Percentiles rank a stretch among this genome's conserved stretches.
These are phyloP conservation scores for Aquilaria malaccensis DNA, from an alignment of 345 rosid species.

Conservation along the genomic window DNA sequence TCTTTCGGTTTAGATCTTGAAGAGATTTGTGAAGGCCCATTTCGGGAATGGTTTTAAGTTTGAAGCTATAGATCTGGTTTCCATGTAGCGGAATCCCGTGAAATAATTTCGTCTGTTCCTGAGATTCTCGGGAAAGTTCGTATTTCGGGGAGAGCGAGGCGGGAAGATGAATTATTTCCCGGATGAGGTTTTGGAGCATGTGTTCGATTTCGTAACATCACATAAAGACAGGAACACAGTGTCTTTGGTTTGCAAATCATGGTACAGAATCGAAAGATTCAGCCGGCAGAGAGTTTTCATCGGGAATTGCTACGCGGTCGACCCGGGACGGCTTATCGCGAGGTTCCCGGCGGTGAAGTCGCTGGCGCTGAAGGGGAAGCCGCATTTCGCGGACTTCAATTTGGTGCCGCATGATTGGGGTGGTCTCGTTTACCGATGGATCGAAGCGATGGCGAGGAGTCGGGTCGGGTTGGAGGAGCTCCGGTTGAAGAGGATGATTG, in stretches of 20 bases:
- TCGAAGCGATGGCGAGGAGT: slow-evolving; percentile 49
- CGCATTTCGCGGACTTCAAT: slow-evolving; percentile 91
- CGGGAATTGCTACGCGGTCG: slow-evolving; percentile 79
- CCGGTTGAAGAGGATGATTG: slow-evolving; percentile 84
- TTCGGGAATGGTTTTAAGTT: background rate
- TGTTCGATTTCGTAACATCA: slow-evolving; percentile 53
- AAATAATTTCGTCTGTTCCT: background rate
- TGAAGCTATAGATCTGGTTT: slow-evolving; percentile 11
- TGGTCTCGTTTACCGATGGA: slow-evolving; percentile 63
- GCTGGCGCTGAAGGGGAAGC: slow-evolving; percentile 70
- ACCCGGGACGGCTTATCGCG: slow-evolving; percentile 52
- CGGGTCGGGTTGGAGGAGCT: slow-evolving; percentile 73
- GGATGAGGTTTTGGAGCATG: slow-evolving; percentile 78
- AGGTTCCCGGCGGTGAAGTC: slow-evolving; percentile 71
- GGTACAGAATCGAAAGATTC: slow-evolving; percentile 72
- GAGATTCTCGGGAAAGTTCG: background rate
- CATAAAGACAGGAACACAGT: slow-evolving; percentile 68
- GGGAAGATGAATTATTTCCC: slow-evolving; percentile 75
- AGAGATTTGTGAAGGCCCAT: background rate
- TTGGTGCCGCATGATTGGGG: slow-evolving; percentile 88
- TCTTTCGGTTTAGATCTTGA: slow-evolving; percentile 15
- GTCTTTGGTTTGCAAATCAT: slow-evolving; percentile 69
- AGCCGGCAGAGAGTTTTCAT: slow-evolving; percentile 55
- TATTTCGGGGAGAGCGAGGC: background rate
- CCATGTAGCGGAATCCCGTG: no score